Evolutionary conservation across 169 alveolate species (phyloP).

Genomic region (Plasmodium fragile): DNA sequence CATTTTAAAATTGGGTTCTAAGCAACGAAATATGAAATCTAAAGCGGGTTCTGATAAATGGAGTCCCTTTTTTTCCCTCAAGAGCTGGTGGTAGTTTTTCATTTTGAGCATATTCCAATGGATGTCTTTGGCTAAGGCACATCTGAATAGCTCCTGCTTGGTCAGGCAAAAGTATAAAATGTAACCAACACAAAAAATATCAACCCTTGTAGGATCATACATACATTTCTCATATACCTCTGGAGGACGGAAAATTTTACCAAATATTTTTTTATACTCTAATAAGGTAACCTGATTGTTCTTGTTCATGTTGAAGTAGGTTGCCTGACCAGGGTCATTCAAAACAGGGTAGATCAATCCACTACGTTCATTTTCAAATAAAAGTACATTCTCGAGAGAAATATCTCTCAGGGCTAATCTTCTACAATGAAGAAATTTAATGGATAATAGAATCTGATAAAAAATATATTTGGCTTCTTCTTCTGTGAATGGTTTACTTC

Average conservation of each 20-base stretch:
- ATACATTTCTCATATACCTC: conserved; percentile 80
- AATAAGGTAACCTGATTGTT: conserved; percentile 37
- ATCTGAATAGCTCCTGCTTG: conserved; percentile 83
- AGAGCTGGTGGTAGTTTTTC: conserved; percentile 40
- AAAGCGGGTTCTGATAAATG: conserved; percentile 55
- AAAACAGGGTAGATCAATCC: conserved; percentile 81
- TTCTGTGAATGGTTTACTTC: conserved; percentile 77
- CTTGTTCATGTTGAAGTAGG: conserved; percentile 40
- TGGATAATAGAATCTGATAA: conserved; percentile 76
- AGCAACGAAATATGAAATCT: conserved; percentile 76
- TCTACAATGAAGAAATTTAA: conserved; percentile 73
- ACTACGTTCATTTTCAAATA: conserved; percentile 79
- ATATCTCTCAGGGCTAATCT: conserved; percentile 79
- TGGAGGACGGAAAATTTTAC: conserved; percentile 88
- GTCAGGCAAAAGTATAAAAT: conserved; percentile 84
- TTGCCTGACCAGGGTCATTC: conserved; percentile 88
- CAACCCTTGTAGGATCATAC: conserved; percentile 86
- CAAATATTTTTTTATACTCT: conserved; percentile 78
- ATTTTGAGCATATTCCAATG: conserved; percentile 73
- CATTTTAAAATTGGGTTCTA: conserved; percentile 65
- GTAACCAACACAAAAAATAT: conserved; percentile 86
- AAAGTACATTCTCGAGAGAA: conserved; percentile 83
- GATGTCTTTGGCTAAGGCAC: conserved; percentile 55
- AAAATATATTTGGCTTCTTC: conserved; percentile 81
- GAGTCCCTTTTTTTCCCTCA: conserved; percentile 76